Base-by-base conservation (phyloP, 331 rosid species). In the Arachis monticola region DNA sequence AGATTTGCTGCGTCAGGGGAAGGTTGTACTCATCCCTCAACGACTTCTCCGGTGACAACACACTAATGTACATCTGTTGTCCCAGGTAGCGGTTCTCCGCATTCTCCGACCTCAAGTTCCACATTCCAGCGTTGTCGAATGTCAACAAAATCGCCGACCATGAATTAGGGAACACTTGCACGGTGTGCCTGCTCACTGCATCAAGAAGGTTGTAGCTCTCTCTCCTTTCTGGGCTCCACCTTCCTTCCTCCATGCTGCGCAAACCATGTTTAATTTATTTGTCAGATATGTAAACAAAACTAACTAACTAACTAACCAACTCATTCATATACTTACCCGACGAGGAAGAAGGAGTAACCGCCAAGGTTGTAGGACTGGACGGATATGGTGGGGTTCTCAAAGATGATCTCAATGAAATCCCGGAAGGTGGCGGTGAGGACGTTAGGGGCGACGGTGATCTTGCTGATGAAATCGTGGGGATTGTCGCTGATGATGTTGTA, bases 151-250 rank as follows among this genome's bases (percentile, higher is more conserved):
- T 63, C 5, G 96, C 96, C 0, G 91, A 96, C 93, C 93, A 92
- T 0, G 97, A 88, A 22, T 90, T 92, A 0, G 97, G 97, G 64
- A 12, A 89, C 30, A 92, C 93, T 78, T 89, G 97, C 5, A 92
- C 14, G 0, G 96, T 89, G 85, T 89, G 93, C 38, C 96, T 82
- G 87, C 96, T 92, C 47, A 92, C 77, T 0, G 84, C 96, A 38
- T 92, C 97, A 3, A 87, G 80, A 62, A 92, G 92, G 74, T 92
- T 92, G 82, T 89, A 92, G 73, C 40, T 75, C 42, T n/a, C 72
- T 60, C 97, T 84, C 82, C 85, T 84, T 59, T 82, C 90, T 0
- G 96, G 92, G 5, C 75, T 62, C 97, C 97, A 92, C 42, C 32
- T 78, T 46, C 97, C 97, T 0, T 91, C 87, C 87, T 88, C 97